Base-by-base conservation (phyloP, 169 alveolate species). In the Plasmodium yoelii region DNA sequence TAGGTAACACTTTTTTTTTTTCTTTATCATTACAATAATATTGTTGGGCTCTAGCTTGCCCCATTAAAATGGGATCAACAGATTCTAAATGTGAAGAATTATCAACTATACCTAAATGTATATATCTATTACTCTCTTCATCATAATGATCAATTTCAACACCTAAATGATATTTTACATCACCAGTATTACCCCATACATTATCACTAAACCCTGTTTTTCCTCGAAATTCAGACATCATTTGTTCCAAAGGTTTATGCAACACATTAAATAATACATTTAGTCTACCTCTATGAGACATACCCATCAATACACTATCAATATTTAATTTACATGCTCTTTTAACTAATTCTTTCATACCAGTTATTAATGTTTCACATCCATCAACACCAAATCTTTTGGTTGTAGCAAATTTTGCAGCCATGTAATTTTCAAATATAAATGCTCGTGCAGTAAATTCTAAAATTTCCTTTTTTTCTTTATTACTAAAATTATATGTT, bases 211-310 rank as follows among this genome's bases (percentile, higher is more conserved):
- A 93, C 22, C 95, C 92, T 13, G 94, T 92, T 44, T 84, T 87
- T 2, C 97, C 97, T 18, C 96, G 15, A 72, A 96, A 96, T 84
- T 95, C 97, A n/a, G 96, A 95, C 91, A 98, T 95, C 93, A 97
- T 93, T 63, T 95, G 95, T 47, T 95, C 96, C 24, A 96, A 86
- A 26, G 99, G 98, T 63, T 96, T 96, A 57, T 97, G 95, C 87
- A 98, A 75, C 1, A 98, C 97, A 88, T 97, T 97, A 71, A 95
- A 96, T 19, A 98, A 92, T 9, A 97, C 97, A 75, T 97, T 97
- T 61, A 98, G 92, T 72, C 99, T 92, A 26, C 99, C 99, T 69
- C 99, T 94, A 91, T 98, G 99, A n/a, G 99, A 96, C 99, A 97
- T 97, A 34, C 98, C 98, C 93, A 98, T 93, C 39, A 97, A 93